Percentiles rank a stretch among this genome's conserved stretches.
These are phyloP conservation scores for Septoria petroselini DNA, from an alignment of 2,329 filamentous ascomycete genomes.

Conservation along the genomic window DNA sequence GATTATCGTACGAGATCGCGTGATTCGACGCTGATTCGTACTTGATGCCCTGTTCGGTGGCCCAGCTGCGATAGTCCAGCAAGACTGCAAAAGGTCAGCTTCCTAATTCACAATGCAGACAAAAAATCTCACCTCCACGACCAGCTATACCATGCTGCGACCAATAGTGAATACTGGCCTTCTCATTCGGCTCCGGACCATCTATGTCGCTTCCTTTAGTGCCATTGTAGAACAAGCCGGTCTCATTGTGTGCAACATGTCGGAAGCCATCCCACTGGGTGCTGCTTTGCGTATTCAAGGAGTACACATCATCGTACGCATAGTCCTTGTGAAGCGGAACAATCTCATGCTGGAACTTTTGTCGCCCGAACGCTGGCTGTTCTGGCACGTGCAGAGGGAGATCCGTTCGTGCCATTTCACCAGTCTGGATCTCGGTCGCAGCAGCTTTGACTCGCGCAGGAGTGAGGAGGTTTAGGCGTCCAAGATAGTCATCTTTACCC, in stretches of 20 bases:
- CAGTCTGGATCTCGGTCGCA: slow-evolving; percentile 53
- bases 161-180: slow-evolving; percentile 48
- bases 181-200: slow-evolving; percentile 43
- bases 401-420: slow-evolving; percentile 56
- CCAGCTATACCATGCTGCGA: slow-evolving; percentile 47
- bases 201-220: slow-evolving; percentile 44
- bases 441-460: slow-evolving; percentile 54
- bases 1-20: slow-evolving; percentile 44
- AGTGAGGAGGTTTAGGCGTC: slow-evolving; percentile 56
- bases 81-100: slow-evolving; percentile 32
- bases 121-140: slow-evolving; percentile 34
- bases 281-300: slow-evolving; percentile 45
- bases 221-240: slow-evolving; percentile 43
- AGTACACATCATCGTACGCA: slow-evolving; percentile 45
- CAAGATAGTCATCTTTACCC: slow-evolving; percentile 55
- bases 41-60: slow-evolving; percentile 42
- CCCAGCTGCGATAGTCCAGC: slow-evolving; percentile 46
- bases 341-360: slow-evolving; percentile 55
- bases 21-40: slow-evolving; percentile 45
- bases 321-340: slow-evolving; percentile 41
- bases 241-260: slow-evolving; percentile 43
- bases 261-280: slow-evolving; percentile 49
- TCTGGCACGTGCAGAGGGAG: slow-evolving; percentile 53
- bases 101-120: neutral
- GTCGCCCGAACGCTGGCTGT: slow-evolving; percentile 53